A percentile compares a stretch with the other conserved stretches of the same genome.
Evolutionary conservation across 352 stramenopile genomes (phyloP).

Genomic region (Peronosclerospora sorghi): DNA sequence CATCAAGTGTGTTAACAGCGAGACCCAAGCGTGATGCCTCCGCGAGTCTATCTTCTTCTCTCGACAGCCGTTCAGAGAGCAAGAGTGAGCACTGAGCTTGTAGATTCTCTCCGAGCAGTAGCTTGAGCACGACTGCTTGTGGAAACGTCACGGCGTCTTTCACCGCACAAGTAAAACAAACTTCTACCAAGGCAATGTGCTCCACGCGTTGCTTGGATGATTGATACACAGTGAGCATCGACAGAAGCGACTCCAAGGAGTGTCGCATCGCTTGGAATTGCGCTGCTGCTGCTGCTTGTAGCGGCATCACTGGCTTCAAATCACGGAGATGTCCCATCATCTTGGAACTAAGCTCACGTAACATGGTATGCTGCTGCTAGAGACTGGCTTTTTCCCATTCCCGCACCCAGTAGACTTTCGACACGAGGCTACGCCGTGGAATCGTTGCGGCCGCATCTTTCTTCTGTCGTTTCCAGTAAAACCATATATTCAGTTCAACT

Average conservation of each 20-base stretch:
- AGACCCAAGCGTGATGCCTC: background rate
- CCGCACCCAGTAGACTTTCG: constrained; percentile 35
- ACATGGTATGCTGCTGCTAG: constrained; percentile 6
- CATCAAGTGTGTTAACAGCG: no score
- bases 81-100: constrained; percentile 63
- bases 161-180: constrained; percentile 34
- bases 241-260: constrained; percentile 17
- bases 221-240: constrained; percentile 9
- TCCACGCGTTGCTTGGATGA: constrained; percentile 1
- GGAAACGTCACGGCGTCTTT: constrained; percentile 26
- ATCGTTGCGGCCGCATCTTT: constrained; percentile 22
- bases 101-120: constrained; percentile 63
- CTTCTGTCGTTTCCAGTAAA: constrained; percentile 30
- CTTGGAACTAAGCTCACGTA: constrained; percentile 13
- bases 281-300: background rate
- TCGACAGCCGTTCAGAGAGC: constrained; percentile 40
- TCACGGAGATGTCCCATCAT: constrained; percentile 12
- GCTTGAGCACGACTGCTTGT: constrained; percentile 41
- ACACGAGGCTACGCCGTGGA: constrained; percentile 29
- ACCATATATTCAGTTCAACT: constrained; percentile 69
- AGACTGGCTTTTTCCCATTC: constrained; percentile 33
- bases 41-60: constrained; percentile 23
- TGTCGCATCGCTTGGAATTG: constrained; percentile 8
- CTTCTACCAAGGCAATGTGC: constrained; percentile 13
- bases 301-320: constrained; percentile 4